Conservation (phyloP, 768 basidiomycete genomes). For the Rubroboletus pulcherrimus region DNA sequence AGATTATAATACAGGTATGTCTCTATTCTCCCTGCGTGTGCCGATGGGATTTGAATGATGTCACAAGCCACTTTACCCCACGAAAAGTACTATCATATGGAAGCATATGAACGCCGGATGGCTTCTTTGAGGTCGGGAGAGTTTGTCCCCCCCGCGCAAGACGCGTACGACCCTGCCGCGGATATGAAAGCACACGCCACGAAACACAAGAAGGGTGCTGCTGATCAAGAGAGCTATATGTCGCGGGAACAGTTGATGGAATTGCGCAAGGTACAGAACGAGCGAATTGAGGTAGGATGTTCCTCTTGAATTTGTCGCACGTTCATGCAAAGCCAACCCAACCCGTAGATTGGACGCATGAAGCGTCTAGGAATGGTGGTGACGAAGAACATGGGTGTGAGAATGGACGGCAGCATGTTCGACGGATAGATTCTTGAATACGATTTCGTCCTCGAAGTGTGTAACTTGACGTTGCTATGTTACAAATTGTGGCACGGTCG, state of each 20-base stretch:
- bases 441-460: background rate
- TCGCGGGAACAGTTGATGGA: slow-evolving; percentile 78
- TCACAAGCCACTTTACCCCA: slow-evolving; percentile 80
- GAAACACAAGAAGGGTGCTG: slow-evolving; percentile 62
- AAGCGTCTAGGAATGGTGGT: slow-evolving; percentile 86
- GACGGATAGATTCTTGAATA: slow-evolving; percentile 34
- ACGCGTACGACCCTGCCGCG: slow-evolving; percentile 76
- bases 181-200: slow-evolving; percentile 77
- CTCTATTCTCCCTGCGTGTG: background rate
- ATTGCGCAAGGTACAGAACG: slow-evolving; percentile 77
- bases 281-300: slow-evolving; percentile 66
- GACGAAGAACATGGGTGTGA: slow-evolving; percentile 78
- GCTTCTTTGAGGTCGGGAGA: slow-evolving; percentile 79
- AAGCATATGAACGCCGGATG: slow-evolving; percentile 82
- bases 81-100: slow-evolving; percentile 94
- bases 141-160: slow-evolving; percentile 66
- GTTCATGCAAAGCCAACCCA: background rate
- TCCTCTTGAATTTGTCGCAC: background rate
- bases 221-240: slow-evolving; percentile 72
- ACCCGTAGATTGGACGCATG: slow-evolving; percentile 68
- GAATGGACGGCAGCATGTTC: slow-evolving; percentile 75
- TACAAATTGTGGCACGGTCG: background rate
- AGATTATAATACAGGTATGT: slow-evolving; percentile 75
- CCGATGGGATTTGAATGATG: background rate
- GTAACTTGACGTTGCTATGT: background rate